Evolutionary conservation across 2,329 filamentous ascomycete genomes (phyloP), one percentile per base, ranked within the genome.

Genomic region (Elsinoe arachidis): DNA sequence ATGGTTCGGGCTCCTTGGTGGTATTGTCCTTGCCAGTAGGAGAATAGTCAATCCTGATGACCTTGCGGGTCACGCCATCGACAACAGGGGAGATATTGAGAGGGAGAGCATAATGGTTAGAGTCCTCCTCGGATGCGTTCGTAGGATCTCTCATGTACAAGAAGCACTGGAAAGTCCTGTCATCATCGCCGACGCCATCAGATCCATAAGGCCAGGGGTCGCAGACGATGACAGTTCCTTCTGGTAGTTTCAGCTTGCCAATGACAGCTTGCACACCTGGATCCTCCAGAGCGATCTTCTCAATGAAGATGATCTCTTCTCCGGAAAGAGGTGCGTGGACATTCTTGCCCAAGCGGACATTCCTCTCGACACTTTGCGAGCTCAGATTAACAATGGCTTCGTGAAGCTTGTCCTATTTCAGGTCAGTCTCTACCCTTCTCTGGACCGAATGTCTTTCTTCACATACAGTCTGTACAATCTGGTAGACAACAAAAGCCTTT

Each of bases 191-290:
- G 39, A 78, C 63, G n/a, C 76, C 76, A 63, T 78, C 76, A 10
- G 74, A 70, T 7, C 75, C 81, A 61, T 89, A 90, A 37, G 88
- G 88, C 87, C 86, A 90, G 0, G 81, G 81, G 61, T 84, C 82
- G 53, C 76, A 74, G 60, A 82, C 78, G 17, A 85, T 73, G 1
- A 76, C 75, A 5, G 80, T 75, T 17, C 80, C 81, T 61, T 79
- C 69, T 0, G 82, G 81, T 0, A 85, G 73, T 58, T 83, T 68
- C 59, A 85, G 62, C 63, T 84, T 84, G 34, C 77, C 78, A 57
- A 84, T 76, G 60, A 81, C 81, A 2, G 78, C 79, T 63, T 81
- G 73, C 7, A 85, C 81, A 2, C 72, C 73, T 26, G 77, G 75
- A 61, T 84, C 79, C 43, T 73, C 73, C 11, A 84, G 69, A n/a